These are phyloP conservation scores for Wickerhamiella allomyrinae DNA, from an alignment of 805 yeast genomes.

Conservation along the genomic window DNA sequence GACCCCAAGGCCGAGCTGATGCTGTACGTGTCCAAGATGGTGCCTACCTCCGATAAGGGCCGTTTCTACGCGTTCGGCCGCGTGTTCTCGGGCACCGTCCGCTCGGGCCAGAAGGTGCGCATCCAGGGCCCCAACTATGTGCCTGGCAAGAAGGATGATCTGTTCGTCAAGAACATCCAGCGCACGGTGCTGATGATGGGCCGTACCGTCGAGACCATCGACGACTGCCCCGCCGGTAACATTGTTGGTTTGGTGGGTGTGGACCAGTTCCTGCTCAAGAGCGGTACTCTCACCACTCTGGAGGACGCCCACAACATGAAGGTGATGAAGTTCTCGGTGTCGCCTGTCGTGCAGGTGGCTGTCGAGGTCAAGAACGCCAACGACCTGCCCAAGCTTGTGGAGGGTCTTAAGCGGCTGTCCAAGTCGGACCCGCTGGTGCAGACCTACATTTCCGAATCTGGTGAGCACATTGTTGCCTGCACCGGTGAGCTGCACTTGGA, in stretches of 20 bases:
- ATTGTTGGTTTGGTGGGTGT: constrained; percentile 99
- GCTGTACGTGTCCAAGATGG: constrained; percentile 99
- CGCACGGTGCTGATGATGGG: constrained; percentile 99
- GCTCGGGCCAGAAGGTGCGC: constrained; percentile 97
- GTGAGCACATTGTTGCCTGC: constrained; percentile 99
- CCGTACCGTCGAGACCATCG: constrained; percentile 93
- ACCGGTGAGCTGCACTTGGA: constrained; percentile 99
- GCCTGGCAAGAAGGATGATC: constrained; percentile 96
- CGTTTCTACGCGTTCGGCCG: constrained; percentile 99
- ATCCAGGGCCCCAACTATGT: constrained; percentile 99
- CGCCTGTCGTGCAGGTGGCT: constrained; percentile 99
- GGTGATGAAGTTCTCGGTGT: constrained; percentile 99
- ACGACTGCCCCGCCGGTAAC: constrained; percentile 99
- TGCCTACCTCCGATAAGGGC: constrained; percentile 99
- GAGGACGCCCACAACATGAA: constrained; percentile 98
- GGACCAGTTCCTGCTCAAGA: constrained; percentile 97
- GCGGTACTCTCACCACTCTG: constrained; percentile 96
- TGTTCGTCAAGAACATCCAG: constrained; percentile 93
- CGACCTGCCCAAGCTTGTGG: constrained; percentile 98
- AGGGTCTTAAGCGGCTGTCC: constrained; percentile 99
- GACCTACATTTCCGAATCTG: constrained; percentile 74
- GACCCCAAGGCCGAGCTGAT: constrained; percentile 96
- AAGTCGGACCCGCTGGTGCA: constrained; percentile 99
- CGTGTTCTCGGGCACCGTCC: constrained; percentile 99
- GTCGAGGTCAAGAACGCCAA: constrained; percentile 99